Evolutionary conservation across 2,329 filamentous ascomycete species (phyloP), one percentile per base, ranked within the genome.

Genomic region (Ophiostoma pallidulum): DNA sequence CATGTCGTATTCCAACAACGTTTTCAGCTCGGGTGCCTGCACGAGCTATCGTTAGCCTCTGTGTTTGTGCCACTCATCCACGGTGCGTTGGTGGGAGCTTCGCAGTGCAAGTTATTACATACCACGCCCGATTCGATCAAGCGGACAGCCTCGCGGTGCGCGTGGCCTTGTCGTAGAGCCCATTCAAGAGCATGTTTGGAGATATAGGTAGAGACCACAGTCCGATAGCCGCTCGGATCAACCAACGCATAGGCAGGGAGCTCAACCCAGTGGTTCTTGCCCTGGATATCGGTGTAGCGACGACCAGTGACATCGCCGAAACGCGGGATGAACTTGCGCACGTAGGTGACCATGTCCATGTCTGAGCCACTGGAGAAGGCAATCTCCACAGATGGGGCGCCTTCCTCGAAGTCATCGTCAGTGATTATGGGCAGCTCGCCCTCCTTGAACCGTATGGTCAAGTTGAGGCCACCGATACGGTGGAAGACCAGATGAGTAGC

Each of bases 1-100:
- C 47, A 53, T 53, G 22, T 56, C 54, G 26, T 56, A 56, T 5
- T 43, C 32, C 2, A 56, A 19, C 2, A 56, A 44, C 8, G 36
- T 35, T 12, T 50, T 32, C 0, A 55, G 28, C 14, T 55, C 52
- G 3, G 50, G 48, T 16, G 50, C 53, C 52, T 55, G 35, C 13
- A 8, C 10, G n/a, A 12, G 19, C 8, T n/a, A 39, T 16, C 33
- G 41, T 47, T 9, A 40, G 7, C n/a, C 14, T 7, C 13, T 35
- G 29, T 32, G 6, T 14, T 32, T 8, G 29, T 14, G 6, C 24
- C 10, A 28, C 6, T 10, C 6, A 28, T 28, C 10, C 24, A 28
- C 24, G 10, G 24, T 10, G 5, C 10, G 24, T 10, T 6, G 24
- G 10, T n/a, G n/a, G 10, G 24, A 5, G 24, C 24, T 28, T 28